Evolutionary conservation across 2,329 filamentous ascomycete species (phyloP).

Genomic region (Alternaria sp.): DNA sequence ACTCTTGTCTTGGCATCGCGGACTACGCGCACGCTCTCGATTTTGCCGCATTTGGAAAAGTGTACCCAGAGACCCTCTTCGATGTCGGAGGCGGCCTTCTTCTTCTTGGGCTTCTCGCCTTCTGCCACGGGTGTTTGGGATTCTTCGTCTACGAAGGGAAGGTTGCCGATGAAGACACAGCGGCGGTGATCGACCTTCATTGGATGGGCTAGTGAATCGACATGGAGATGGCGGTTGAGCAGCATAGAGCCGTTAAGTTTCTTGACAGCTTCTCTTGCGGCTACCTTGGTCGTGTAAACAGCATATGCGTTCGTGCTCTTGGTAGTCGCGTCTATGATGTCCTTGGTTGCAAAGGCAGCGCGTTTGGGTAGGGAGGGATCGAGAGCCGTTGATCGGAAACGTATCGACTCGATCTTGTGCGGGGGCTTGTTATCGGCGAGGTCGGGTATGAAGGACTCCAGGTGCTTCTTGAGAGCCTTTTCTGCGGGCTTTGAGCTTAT

Average conservation of each 20-base stretch:
- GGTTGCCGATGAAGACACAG: constrained; percentile 95
- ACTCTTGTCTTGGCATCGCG: constrained; percentile 89
- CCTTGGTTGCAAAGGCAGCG: constrained; percentile 90
- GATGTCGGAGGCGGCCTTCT: constrained; percentile 78
- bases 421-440: constrained; percentile 55
- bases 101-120: constrained; percentile 68
- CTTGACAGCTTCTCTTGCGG: constrained; percentile 76
- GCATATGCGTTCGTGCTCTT: constrained; percentile 94
- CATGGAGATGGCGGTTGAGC: constrained; percentile 85
- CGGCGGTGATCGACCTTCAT: constrained; percentile 80
- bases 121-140: constrained; percentile 68
- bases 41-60: constrained; percentile 76
- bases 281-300: constrained; percentile 78
- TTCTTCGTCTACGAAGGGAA: constrained; percentile 95
- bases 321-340: constrained; percentile 88
- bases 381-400: constrained; percentile 93
- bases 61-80: constrained; percentile 92
- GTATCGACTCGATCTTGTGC: constrained; percentile 85
- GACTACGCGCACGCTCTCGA: constrained; percentile 92
- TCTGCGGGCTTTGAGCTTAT: constrained; percentile 83
- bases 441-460: constrained; percentile 73
- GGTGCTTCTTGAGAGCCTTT: constrained; percentile 76
- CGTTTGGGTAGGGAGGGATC: constrained; percentile 83
- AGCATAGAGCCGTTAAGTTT: constrained; percentile 84
- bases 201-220: constrained; percentile 90